These are phyloP conservation scores for Yarrowia yakushimensis DNA, from an alignment of 805 yeast genomes.

Conservation along the genomic window DNA sequence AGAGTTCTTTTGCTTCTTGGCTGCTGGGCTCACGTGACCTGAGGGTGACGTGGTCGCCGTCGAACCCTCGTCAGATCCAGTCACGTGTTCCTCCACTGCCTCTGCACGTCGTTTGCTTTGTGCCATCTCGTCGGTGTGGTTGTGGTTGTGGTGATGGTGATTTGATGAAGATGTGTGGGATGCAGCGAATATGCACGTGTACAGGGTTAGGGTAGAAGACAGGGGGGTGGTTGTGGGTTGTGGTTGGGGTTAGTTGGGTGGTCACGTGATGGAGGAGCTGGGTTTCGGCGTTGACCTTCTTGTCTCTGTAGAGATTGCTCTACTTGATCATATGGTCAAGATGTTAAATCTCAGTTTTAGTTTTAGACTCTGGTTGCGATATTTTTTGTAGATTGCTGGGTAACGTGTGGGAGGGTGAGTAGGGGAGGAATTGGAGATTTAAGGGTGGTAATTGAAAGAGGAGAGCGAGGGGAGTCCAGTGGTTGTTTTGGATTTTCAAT, in stretches of 20 bases:
- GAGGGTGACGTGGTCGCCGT: not conserved
- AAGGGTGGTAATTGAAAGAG: no score
- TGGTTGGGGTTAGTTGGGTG: not conserved
- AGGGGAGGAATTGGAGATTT: no score
- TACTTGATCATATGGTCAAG: no score
- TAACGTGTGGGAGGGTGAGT: no score
- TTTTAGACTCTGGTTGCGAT: no score
- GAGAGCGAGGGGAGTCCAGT: no score
- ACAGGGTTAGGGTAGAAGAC: not conserved
- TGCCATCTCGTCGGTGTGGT: no score
- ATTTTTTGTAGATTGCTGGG: no score
- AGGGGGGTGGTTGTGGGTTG: not conserved
- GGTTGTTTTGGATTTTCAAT: no score
- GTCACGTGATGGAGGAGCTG: no score
- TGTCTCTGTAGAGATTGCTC: not conserved
- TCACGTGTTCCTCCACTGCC: constrained; percentile 1
- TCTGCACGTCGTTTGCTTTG: not conserved
- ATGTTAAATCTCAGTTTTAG: no score
- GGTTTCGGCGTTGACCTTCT: not conserved
- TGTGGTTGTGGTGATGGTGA: no score
- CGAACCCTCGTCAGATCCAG: not conserved
- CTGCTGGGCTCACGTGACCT: not conserved
- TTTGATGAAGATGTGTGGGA: not conserved
- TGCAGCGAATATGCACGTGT: constrained; percentile 14
- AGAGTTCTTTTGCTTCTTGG: constrained; percentile 7